Evolutionary conservation across 495 filamentous ascomycete genomes (phyloP).

Genomic region (Talaromyces ruber): DNA sequence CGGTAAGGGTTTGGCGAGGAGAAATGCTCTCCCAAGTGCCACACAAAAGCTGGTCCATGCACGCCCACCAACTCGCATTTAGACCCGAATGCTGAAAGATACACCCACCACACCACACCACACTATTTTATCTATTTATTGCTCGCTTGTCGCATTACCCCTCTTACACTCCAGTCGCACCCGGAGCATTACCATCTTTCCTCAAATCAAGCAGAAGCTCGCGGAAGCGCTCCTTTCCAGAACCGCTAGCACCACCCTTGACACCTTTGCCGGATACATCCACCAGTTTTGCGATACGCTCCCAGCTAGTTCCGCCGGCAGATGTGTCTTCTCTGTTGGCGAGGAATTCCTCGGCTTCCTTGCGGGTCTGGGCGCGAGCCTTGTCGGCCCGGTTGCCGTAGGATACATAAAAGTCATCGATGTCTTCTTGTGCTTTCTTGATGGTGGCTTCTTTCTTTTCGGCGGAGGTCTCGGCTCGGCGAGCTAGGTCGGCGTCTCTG

Average conservation of each 20-base stretch:
- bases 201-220: conserved; percentile 80
- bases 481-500: conserved; percentile 65
- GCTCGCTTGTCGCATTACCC: background rate
- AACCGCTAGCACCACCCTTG: conserved; percentile 74
- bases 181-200: conserved; percentile 92
- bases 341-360: conserved; percentile 93
- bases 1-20: background rate
- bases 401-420: conserved; percentile 99
- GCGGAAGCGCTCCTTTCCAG: conserved; percentile 89
- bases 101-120: background rate
- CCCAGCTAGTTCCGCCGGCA: conserved; percentile 94
- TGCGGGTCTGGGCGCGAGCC: conserved; percentile 68
- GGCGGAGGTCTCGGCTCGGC: conserved; percentile 67
- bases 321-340: conserved; percentile 82
- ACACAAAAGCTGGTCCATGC: background rate
- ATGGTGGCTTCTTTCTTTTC: conserved; percentile 73
- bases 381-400: conserved; percentile 98
- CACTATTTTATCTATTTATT: background rate
- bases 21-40: background rate
- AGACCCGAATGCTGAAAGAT: background rate
- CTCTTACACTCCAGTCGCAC: conserved; percentile 45
- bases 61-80: background rate
- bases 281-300: conserved; percentile 92
- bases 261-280: conserved; percentile 91
- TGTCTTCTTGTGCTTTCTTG: conserved; percentile 75